Conservation (phyloP, 2,329 filamentous ascomycete genomes). For the Epichloe bromicola region DNA sequence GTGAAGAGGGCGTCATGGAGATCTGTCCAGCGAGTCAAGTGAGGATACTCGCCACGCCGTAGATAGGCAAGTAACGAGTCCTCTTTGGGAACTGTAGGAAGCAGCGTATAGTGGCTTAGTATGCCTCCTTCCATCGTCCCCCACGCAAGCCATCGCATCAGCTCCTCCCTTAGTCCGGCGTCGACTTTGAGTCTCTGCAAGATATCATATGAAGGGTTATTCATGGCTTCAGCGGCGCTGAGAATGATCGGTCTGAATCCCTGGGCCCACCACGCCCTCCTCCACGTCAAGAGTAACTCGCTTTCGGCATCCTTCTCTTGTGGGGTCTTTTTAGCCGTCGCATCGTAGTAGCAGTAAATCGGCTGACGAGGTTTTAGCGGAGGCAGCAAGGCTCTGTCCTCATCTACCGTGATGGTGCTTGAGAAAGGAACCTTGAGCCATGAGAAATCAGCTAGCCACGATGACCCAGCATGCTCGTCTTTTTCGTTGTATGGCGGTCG, state of each 20-base stretch:
- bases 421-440: constrained; percentile 82
- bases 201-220: constrained; percentile 64
- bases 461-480: constrained; percentile 63
- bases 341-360: constrained; percentile 88
- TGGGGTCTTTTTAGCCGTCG: constrained; percentile 46
- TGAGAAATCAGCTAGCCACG: constrained; percentile 81
- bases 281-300: constrained; percentile 72
- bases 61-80: constrained; percentile 61
- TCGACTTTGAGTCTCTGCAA: constrained; percentile 52
- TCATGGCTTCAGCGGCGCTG: constrained; percentile 65
- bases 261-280: constrained; percentile 88
- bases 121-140: constrained; percentile 78
- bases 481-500: constrained; percentile 62
- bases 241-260: constrained; percentile 80
- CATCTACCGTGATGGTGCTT: constrained; percentile 63
- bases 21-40: constrained; percentile 60
- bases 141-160: constrained; percentile 87
- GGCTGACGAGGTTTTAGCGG: constrained; percentile 55
- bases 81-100: constrained; percentile 71
- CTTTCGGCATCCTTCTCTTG: constrained; percentile 60
- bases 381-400: constrained; percentile 72
- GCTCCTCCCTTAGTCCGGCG: constrained; percentile 49
- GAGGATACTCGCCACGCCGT: constrained; percentile 61
- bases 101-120: constrained; percentile 62
- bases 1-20: constrained; percentile 61